Evolutionary conservation across 495 filamentous ascomycete genomes (phyloP).

Genomic region (Hypoxylon rickii): DNA sequence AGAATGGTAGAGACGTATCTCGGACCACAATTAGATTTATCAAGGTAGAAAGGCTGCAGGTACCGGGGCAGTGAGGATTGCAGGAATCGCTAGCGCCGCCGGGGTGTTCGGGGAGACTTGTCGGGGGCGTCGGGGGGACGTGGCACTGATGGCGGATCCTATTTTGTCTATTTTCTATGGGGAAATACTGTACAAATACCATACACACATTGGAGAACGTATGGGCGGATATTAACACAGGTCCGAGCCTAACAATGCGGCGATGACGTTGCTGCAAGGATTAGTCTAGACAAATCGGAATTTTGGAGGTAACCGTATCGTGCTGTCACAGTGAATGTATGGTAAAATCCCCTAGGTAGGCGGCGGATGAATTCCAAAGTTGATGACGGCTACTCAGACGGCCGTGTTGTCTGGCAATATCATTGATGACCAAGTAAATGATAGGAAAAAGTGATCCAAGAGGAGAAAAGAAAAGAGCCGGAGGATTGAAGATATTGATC

Average conservation of each 20-base stretch:
- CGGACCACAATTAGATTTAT: slow-evolving; percentile 1
- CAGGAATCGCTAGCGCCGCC: too few relatives aligned
- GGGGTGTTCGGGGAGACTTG: not conserved
- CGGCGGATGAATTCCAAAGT: too few relatives aligned
- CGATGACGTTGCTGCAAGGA: slow-evolving; percentile 23
- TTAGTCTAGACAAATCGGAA: slow-evolving; percentile 9
- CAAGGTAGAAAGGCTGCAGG: not conserved
- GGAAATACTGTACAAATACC: too few relatives aligned
- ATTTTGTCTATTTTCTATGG: slow-evolving; percentile 4
- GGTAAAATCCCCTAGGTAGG: too few relatives aligned
- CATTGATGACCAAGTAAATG: too few relatives aligned
- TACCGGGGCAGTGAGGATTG: not conserved
- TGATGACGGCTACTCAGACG: too few relatives aligned
- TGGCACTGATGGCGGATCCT: not conserved
- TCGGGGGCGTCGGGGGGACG: not conserved
- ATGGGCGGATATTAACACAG: not conserved
- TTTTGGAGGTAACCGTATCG: slow-evolving; percentile 1
- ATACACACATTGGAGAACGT: not conserved
- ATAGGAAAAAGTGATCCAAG: too few relatives aligned
- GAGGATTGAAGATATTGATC: too few relatives aligned
- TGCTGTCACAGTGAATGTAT: too few relatives aligned
- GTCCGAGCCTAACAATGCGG: not conserved
- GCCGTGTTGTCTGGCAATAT: too few relatives aligned
- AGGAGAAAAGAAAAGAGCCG: too few relatives aligned
- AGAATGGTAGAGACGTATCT: slow-evolving; percentile 2